Evolutionary conservation across 192 early-diverging fungal genomes (phyloP).

Genomic region (Rhizoclosmatium sp.): DNA sequence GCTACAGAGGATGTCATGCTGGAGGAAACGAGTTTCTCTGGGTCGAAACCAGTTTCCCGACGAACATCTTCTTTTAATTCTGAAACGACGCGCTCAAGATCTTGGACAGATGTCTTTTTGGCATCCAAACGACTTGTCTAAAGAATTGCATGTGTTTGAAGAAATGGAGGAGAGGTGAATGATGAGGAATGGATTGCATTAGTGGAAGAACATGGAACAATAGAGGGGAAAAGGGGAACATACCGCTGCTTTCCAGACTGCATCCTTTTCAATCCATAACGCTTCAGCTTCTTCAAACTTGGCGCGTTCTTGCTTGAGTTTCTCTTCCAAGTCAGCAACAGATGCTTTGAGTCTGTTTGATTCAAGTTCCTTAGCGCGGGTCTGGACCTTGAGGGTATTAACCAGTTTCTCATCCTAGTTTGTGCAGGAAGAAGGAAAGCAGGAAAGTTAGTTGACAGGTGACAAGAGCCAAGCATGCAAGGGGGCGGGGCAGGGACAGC

Average conservation of each 20-base stretch:
- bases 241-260: constrained; percentile 18
- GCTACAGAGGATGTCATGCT: background rate
- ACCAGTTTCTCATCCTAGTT: constrained; percentile 17
- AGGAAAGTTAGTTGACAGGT: background rate
- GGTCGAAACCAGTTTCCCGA: constrained; percentile 28
- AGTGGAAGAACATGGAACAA: background rate
- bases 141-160: background rate
- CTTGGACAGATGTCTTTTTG: constrained; percentile 10
- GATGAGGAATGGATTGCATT: background rate
- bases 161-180: background rate
- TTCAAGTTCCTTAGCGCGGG: constrained; percentile 13
- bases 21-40: constrained; percentile 24
- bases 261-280: constrained; percentile 25
- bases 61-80: constrained; percentile 30
- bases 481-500: background rate
- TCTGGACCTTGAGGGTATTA: background rate
- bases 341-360: background rate
- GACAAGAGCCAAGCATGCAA: background rate
- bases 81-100: constrained; percentile 23
- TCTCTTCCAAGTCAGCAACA: constrained; percentile 22
- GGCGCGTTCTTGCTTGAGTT: constrained; percentile 10
- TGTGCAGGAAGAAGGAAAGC: background rate
- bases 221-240: background rate
- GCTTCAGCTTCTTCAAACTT: constrained; percentile 22
- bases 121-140: constrained; percentile 11